phyloP scores from a whole-genome alignment of 2,329 filamentous ascomycete genomes.

The Colletotrichum gigasporum region DNA sequence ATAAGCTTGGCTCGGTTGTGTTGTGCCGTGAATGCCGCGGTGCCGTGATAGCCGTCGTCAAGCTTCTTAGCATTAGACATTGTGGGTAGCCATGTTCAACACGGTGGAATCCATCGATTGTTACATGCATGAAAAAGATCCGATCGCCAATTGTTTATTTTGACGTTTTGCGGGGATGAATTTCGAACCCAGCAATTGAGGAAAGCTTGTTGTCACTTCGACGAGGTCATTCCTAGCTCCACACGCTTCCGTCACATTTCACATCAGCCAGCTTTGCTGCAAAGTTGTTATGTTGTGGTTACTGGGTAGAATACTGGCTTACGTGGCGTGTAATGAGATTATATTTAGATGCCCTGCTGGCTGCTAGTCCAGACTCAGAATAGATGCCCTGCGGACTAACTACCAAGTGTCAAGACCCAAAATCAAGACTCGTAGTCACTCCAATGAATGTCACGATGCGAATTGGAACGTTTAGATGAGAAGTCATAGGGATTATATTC shows the following conservation, averaged over 20 bases:
- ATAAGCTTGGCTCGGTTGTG: constrained; percentile 20
- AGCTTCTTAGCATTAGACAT: constrained; percentile 6
- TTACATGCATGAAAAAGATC: not conserved
- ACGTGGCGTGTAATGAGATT: too few relatives aligned
- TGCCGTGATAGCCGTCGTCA: constrained; percentile 23
- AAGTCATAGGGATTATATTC: constrained; percentile 28
- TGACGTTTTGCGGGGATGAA: not conserved
- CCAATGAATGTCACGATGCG: too few relatives aligned
- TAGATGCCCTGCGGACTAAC: too few relatives aligned
- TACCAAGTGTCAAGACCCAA: too few relatives aligned
- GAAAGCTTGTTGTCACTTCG: not conserved
- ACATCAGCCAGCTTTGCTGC: too few relatives aligned
- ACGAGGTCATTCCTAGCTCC: not conserved
- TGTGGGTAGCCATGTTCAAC: constrained; percentile 2
- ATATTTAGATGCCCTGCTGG: too few relatives aligned
- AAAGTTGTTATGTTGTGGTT: too few relatives aligned
- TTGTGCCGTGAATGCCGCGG: constrained; percentile 20
- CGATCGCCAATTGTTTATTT: not conserved
- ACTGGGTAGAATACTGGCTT: too few relatives aligned
- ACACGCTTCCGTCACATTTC: not conserved
- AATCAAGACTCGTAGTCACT: too few relatives aligned
- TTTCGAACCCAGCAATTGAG: not conserved
- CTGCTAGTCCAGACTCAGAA: too few relatives aligned
- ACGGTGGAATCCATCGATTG: not conserved
- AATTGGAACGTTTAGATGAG: too few relatives aligned